These are phyloP conservation scores for Poronia punctata DNA, from an alignment of 495 filamentous ascomycete species.

Conservation along the genomic window DNA sequence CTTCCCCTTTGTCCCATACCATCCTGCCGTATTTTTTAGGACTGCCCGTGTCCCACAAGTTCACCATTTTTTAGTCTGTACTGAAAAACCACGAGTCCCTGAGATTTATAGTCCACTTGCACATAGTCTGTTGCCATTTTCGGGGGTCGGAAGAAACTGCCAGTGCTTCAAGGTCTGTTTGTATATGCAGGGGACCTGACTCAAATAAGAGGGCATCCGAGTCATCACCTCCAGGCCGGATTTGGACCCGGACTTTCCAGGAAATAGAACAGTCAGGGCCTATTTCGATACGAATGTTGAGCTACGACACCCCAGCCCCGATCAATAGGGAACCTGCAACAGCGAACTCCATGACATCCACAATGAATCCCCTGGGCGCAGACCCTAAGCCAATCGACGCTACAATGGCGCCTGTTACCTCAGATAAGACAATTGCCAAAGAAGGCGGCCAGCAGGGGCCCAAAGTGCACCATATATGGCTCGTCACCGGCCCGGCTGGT, in stretches of 20 bases:
- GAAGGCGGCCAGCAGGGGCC: constrained; percentile 16
- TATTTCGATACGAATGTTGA: constrained; percentile 29
- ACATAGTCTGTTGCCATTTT: too few relatives aligned
- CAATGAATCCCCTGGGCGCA: constrained; percentile 25
- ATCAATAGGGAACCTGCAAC: constrained; percentile 31
- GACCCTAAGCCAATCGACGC: constrained; percentile 28
- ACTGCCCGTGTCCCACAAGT: too few relatives aligned
- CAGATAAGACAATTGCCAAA: constrained; percentile 19
- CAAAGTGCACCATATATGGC: constrained; percentile 77
- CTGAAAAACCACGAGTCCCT: too few relatives aligned
- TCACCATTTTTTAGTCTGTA: too few relatives aligned
- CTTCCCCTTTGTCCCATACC: too few relatives aligned
- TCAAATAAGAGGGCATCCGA: not conserved
- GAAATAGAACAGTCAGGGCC: not conserved
- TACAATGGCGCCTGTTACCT: constrained; percentile 20
- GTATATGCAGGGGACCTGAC: too few relatives aligned
- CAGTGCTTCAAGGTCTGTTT: too few relatives aligned
- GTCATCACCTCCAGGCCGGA: not conserved
- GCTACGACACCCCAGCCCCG: constrained; percentile 33
- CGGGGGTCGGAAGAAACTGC: too few relatives aligned
- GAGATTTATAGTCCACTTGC: too few relatives aligned
- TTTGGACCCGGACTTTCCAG: not conserved
- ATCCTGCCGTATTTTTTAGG: too few relatives aligned
- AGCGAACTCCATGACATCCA: constrained; percentile 23
- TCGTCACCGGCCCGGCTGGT: constrained; percentile 95